Percentiles rank a stretch among this genome's conserved stretches.
Conservation (phyloP, 2,329 filamentous ascomycete species). For the Sporothrix brunneoviolacea region DNA sequence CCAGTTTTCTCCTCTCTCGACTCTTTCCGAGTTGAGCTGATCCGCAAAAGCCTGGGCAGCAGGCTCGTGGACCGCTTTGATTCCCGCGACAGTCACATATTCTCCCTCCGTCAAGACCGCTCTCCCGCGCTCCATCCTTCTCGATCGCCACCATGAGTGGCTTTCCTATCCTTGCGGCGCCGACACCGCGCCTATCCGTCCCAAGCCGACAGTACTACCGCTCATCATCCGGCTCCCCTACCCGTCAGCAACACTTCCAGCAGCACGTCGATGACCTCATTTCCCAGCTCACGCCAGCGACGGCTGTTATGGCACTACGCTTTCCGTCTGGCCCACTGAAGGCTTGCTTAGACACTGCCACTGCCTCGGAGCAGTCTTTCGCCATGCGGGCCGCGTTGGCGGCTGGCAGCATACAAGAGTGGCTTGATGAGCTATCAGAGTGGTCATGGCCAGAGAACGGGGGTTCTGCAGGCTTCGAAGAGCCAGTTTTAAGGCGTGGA, state of each 20-base stretch:
- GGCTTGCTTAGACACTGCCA: constrained; percentile 55
- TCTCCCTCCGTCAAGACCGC: no score
- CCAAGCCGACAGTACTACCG: constrained; percentile 33
- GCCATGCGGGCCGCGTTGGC: constrained; percentile 63
- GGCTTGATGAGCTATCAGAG: constrained; percentile 62
- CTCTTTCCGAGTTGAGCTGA: constrained; percentile 8
- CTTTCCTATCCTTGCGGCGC: constrained; percentile 27
- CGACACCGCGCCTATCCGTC: constrained; percentile 30
- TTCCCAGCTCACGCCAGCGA: constrained; percentile 52
- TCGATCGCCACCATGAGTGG: constrained; percentile 35
- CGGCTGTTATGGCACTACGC: constrained; percentile 54
- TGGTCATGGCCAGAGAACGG: constrained; percentile 50
- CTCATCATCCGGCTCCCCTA: constrained; percentile 37
- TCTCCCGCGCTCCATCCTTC: no score
- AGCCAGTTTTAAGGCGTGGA: constrained; percentile 25
- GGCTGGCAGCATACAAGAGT: constrained; percentile 64
- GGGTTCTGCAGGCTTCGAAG: constrained; percentile 49
- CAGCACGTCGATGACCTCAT: constrained; percentile 49
- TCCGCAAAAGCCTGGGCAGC: no score
- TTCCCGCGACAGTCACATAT: neutral
- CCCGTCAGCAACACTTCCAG: constrained; percentile 34
- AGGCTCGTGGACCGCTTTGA: no score
- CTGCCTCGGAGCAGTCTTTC: constrained; percentile 61
- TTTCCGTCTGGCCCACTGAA: constrained; percentile 46
- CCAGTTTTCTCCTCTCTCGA: neutral